Evolutionary conservation across 129 eudicot species (phyloP), one percentile per base, ranked within the genome.

Genomic region (Cynara cardunculus): DNA sequence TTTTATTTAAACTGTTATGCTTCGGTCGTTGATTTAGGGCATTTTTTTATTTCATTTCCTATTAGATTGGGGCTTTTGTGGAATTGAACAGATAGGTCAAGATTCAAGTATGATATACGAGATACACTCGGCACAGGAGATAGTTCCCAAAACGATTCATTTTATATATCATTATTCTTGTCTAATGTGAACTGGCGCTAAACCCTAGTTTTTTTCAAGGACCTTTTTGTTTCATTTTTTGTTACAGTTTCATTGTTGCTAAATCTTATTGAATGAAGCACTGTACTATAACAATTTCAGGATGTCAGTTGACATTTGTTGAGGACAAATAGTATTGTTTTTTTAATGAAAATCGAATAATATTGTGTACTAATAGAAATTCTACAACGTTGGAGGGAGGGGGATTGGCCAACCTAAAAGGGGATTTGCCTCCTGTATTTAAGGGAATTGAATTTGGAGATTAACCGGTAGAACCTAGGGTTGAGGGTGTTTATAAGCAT

Each of bases 161-260:
- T 31, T 8, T 4, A 5, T 24, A 18, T 34, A 35, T 65, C 34
- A 65, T 25, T 41, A 65, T 68, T 68, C 13, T 4, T 31, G 31
- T 28, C 5, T 49, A 16, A 10, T 11, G 70, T 56, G 12, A 61
- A 75, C 64, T 10, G 31, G 4, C 16, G 9, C 16, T 27, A 78
- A 78, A 78, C 82, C 81, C 82, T 78, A 78, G 53, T 25, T 67
- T 59, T 74, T 6, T 56, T 56, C 65, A 6, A 56, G 65, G 65
- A 49, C 21, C 16, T 16, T 2, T 3, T 53, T 41, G 11, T 49
- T 46, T 12, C 59, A 3, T 12, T 46, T 49, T 49, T 49, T 49
- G 62, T 49, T 71, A 32, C 16, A 1, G 18, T 21, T 71, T 37
- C 30, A n/a, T 70, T 28, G 46, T 70, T 71, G 26, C 26, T 31